Conservation (phyloP, 495 filamentous ascomycete genomes). For the Zalerion maritima region DNA sequence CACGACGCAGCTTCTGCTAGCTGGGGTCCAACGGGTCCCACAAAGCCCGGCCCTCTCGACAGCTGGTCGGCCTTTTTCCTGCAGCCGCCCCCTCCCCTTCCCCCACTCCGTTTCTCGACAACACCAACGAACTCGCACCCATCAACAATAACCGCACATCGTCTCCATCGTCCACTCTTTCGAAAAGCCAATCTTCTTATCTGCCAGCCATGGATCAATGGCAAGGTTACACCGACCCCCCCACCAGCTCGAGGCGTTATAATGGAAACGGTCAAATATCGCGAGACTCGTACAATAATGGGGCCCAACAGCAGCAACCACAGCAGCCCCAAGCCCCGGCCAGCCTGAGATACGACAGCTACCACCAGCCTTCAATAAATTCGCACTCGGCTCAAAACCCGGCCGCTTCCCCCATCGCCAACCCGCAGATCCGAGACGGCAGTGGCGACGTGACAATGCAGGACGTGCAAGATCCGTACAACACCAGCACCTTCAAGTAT, state of each 20-base stretch:
- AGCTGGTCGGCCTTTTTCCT: conserved; percentile 3
- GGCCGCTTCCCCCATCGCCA: conserved; percentile 48
- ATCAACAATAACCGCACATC: no score
- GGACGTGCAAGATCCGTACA: conserved; percentile 71
- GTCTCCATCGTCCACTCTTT: no score
- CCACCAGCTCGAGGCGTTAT: conserved; percentile 32
- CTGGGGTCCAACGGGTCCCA: no score
- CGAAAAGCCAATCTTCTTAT: conserved; percentile 5
- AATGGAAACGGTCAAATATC: conserved; percentile 32
- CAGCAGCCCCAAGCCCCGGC: conserved; percentile 44
- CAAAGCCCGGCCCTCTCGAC: conserved; percentile 1
- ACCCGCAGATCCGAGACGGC: conserved; percentile 53
- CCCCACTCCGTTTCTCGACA: neutral
- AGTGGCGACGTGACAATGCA: conserved; percentile 86
- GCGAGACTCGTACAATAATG: conserved; percentile 27
- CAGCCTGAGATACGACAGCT: conserved; percentile 61
- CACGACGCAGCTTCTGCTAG: no score
- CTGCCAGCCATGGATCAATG: conserved; percentile 40
- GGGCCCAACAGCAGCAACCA: conserved; percentile 27
- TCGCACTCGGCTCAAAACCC: conserved; percentile 41
- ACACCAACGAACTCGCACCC: conserved; percentile 2
- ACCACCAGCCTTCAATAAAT: conserved; percentile 43
- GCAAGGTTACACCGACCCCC: conserved; percentile 34
- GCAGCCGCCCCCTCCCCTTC: conserved; percentile 10
- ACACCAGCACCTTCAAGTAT: conserved; percentile 48